These are phyloP conservation scores for Angophora floribunda DNA, from an alignment of 345 rosid species.

Conservation along the genomic window DNA sequence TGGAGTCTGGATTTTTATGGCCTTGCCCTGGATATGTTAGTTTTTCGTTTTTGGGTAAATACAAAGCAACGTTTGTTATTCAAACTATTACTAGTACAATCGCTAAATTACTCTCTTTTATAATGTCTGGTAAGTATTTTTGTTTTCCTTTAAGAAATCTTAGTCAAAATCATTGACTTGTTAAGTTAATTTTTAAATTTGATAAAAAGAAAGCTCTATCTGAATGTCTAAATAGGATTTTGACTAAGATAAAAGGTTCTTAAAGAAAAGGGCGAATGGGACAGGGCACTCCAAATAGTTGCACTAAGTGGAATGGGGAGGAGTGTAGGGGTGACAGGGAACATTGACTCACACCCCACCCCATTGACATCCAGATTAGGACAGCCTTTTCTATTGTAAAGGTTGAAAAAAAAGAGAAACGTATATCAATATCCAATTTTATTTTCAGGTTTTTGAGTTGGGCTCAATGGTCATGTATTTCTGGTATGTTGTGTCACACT, in stretches of 20 bases:
- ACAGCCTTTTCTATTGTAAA: not conserved
- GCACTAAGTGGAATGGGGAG: not conserved
- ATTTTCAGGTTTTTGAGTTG: not conserved
- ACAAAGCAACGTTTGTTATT: not conserved
- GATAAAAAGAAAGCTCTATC: not conserved
- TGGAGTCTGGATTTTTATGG: not conserved
- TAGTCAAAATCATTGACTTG: not conserved
- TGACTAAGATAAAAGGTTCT: not conserved
- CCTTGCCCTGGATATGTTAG: not conserved
- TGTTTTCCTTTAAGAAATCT: not conserved
- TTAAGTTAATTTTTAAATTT: not conserved
- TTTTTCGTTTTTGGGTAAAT: not conserved
- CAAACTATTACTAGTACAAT: not conserved
- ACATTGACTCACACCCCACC: not conserved
- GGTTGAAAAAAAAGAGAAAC: not conserved
- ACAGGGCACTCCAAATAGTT: not conserved
- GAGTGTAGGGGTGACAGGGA: not conserved
- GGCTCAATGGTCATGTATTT: not conserved
- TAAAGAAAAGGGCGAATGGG: not conserved
- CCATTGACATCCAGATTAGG: not conserved
- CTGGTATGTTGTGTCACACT: not conserved
- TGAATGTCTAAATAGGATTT: not conserved
- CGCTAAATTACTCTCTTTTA: not conserved
- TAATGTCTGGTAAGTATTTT: not conserved
- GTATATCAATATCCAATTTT: not conserved